Conservation (phyloP, 495 filamentous ascomycete species). For the Rusavskia elegans region DNA sequence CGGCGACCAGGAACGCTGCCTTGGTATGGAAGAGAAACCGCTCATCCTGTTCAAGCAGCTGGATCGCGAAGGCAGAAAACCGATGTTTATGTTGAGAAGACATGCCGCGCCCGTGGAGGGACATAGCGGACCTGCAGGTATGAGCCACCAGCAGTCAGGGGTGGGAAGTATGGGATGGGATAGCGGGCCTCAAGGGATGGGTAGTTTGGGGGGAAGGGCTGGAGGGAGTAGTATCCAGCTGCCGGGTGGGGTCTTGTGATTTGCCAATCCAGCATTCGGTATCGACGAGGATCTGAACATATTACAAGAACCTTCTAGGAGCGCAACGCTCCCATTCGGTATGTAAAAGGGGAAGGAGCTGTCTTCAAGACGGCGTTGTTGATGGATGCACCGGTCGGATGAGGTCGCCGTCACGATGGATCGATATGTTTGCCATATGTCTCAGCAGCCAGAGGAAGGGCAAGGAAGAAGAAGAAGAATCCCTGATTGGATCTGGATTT, state of each 20-base stretch:
- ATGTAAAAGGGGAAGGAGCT: no score
- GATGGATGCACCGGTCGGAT: no score
- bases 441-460: no score
- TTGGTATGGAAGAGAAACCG: constrained; percentile 82
- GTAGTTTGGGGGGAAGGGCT: constrained; percentile 8
- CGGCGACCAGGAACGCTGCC: constrained; percentile 88
- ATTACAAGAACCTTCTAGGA: no score
- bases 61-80: constrained; percentile 89
- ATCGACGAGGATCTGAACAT: no score
- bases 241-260: constrained; percentile 14
- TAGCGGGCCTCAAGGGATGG: background rate
- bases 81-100: constrained; percentile 96
- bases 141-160: background rate
- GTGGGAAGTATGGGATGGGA: constrained; percentile 1
- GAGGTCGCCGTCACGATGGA: no score
- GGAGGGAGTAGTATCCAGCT: constrained; percentile 15
- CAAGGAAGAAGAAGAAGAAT: no score
- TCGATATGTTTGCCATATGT: no score
- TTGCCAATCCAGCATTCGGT: no score
- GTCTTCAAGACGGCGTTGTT: no score
- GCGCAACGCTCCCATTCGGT: no score
- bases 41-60: constrained; percentile 94
- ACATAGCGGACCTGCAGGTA: constrained; percentile 9
- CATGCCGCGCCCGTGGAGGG: constrained; percentile 23
- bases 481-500: no score